phyloP scores from a whole-genome alignment of 768 basidiomycete genomes.

The Exidia glandulosa region DNA sequence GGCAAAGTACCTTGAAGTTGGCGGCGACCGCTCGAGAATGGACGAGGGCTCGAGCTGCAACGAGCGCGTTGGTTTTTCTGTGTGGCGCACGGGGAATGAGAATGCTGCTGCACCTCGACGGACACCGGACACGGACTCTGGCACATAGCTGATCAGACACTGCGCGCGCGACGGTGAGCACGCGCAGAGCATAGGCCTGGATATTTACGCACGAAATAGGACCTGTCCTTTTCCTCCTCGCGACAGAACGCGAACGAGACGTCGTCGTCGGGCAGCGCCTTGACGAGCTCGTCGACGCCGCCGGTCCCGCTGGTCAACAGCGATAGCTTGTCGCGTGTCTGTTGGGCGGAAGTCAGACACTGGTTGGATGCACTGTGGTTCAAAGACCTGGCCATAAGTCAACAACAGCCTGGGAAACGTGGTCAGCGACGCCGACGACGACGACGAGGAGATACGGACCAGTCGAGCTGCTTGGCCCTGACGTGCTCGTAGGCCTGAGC shows the following conservation, averaged over 20 bases:
- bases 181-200: not conserved
- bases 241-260: constrained; percentile 3
- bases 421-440: not conserved
- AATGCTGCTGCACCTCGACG: not conserved
- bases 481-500: not conserved
- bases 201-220: not conserved
- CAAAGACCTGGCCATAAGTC: not conserved
- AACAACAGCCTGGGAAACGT: not conserved
- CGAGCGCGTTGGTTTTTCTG: constrained; percentile 1
- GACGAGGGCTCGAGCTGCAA: constrained; percentile 4
- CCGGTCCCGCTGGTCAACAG: constrained; percentile 1
- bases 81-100: not conserved
- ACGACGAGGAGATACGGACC: not conserved
- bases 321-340: constrained; percentile 4
- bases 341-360: not conserved
- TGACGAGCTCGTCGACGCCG: constrained; percentile 4
- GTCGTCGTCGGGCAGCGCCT: constrained; percentile 2
- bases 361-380: not conserved
- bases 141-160: constrained; percentile 4
- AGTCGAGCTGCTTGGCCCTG: not conserved
- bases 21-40: constrained; percentile 2
- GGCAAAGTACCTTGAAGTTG: not conserved
- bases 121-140: not conserved
- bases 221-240: constrained; percentile 1
- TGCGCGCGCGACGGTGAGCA: not conserved